These are phyloP conservation scores for Gynandropsis gynandra DNA, from an alignment of 345 rosid genomes.

Conservation along the genomic window DNA sequence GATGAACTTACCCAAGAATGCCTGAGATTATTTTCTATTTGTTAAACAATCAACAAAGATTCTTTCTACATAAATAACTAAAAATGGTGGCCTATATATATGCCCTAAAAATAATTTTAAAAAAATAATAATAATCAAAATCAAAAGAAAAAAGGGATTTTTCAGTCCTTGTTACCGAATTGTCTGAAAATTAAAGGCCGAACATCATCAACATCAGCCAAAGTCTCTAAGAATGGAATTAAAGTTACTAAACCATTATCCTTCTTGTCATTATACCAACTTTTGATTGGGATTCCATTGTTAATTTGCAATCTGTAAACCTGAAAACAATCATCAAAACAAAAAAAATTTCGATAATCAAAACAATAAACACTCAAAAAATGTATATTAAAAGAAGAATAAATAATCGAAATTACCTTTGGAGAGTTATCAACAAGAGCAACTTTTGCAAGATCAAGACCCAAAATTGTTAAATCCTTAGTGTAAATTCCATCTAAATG, in stretches of 20 bases:
- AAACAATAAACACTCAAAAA: background rate
- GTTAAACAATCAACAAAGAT: constrained; percentile 26
- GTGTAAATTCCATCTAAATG: constrained; percentile 82
- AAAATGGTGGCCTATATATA: constrained; percentile 18
- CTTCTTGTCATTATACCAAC: constrained; percentile 92
- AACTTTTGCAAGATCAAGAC: constrained; percentile 91
- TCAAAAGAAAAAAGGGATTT: constrained; percentile 22
- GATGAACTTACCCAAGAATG: constrained; percentile 22
- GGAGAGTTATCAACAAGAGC: constrained; percentile 94
- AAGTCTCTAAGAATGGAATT: constrained; percentile 86
- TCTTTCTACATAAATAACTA: constrained; percentile 25
- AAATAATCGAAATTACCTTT: constrained; percentile 47
- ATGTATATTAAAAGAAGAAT: constrained; percentile 1
- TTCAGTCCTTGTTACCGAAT: constrained; percentile 53
- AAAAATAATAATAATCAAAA: constrained; percentile 15
- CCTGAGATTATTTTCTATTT: constrained; percentile 25
- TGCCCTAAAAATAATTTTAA: too few species aligned
- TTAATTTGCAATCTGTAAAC: constrained; percentile 88
- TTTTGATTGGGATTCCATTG: constrained; percentile 94
- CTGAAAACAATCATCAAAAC: constrained; percentile 39
- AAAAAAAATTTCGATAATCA: constrained; percentile 12
- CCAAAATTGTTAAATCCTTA: constrained; percentile 86
- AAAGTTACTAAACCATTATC: constrained; percentile 72
- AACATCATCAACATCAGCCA: constrained; percentile 81
- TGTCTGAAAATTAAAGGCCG: constrained; percentile 85